Evolutionary conservation across 345 rosid species (phyloP).

Genomic region (Heritiera fomes): DNA sequence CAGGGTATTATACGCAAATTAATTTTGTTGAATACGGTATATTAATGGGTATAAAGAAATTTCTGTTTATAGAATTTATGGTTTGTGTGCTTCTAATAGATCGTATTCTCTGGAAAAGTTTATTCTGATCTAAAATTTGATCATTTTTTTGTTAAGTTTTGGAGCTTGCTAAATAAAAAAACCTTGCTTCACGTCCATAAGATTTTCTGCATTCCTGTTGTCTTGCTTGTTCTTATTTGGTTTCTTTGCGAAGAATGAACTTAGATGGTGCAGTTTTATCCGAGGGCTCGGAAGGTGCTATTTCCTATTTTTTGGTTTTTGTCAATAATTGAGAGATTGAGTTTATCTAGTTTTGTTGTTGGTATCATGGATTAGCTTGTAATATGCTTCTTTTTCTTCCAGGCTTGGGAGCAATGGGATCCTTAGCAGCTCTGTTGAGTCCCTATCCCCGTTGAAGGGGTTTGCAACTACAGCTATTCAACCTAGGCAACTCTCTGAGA

Average conservation of each 20-base stretch:
- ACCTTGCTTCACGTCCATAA: too few species aligned
- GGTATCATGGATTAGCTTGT: constrained; percentile 5
- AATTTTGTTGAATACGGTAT: not conserved
- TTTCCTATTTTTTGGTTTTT: not conserved
- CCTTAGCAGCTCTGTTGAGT: constrained; percentile 55
- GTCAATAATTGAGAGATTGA: not conserved
- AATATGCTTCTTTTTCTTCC: constrained; percentile 12
- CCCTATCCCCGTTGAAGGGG: constrained; percentile 59
- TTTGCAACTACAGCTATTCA: constrained; percentile 40
- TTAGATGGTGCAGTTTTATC: not conserved
- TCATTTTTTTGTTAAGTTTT: constrained; percentile 12
- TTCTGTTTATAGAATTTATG: constrained; percentile 11
- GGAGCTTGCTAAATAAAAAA: not conserved
- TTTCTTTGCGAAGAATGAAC: not conserved
- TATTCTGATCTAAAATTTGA: constrained; percentile 18
- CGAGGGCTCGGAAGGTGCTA: not conserved
- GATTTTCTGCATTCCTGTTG: not conserved
- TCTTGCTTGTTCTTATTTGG: constrained; percentile 9
- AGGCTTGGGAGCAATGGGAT: constrained; percentile 66
- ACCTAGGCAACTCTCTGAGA: constrained; percentile 43
- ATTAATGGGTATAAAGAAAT: not conserved
- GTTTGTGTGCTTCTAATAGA: constrained; percentile 4
- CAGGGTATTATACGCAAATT: not conserved
- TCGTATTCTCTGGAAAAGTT: constrained; percentile 22
- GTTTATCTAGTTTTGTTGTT: not conserved